Evolutionary conservation across 345 rosid genomes (phyloP).

Genomic region (Angophora floribunda): DNA sequence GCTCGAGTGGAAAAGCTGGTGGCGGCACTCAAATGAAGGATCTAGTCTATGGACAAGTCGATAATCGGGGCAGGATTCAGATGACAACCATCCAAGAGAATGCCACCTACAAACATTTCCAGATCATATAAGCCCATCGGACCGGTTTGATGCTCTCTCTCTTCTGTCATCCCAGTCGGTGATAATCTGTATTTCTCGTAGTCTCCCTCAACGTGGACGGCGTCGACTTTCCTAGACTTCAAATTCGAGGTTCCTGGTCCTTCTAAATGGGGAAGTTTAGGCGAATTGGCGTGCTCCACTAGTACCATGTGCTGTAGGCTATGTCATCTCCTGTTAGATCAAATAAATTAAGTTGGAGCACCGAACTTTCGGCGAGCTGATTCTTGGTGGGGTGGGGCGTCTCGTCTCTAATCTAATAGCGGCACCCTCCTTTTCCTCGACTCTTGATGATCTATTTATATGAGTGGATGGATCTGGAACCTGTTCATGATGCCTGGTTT

Average conservation of each 20-base stretch:
- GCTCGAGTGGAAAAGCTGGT: slow-evolving; percentile 16
- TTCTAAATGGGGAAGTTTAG: neutral
- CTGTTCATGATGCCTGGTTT: neutral
- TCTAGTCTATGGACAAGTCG: slow-evolving; percentile 20
- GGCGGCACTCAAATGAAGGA: slow-evolving; percentile 6
- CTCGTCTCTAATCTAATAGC: neutral
- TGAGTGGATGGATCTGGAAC: neutral
- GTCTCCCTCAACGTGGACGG: neutral
- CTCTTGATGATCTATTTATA: neutral
- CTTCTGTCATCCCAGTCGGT: slow-evolving; percentile 34
- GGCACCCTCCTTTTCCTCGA: neutral
- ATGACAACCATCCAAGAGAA: slow-evolving; percentile 19
- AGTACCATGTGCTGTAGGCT: neutral
- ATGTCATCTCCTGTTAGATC: neutral
- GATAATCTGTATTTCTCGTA: neutral
- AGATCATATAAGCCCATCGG: slow-evolving; percentile 14
- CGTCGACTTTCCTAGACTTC: neutral
- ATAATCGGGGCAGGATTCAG: slow-evolving; percentile 24
- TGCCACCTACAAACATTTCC: slow-evolving; percentile 31
- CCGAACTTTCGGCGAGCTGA: neutral
- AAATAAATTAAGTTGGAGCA: neutral
- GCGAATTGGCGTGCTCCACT: neutral
- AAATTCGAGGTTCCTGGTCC: neutral
- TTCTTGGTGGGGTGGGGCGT: neutral
- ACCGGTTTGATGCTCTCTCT: slow-evolving; percentile 32